Evolutionary conservation across 495 filamentous ascomycete species (phyloP), one percentile per base, ranked within the genome.

Genomic region (Staphylotrichum longicolle): DNA sequence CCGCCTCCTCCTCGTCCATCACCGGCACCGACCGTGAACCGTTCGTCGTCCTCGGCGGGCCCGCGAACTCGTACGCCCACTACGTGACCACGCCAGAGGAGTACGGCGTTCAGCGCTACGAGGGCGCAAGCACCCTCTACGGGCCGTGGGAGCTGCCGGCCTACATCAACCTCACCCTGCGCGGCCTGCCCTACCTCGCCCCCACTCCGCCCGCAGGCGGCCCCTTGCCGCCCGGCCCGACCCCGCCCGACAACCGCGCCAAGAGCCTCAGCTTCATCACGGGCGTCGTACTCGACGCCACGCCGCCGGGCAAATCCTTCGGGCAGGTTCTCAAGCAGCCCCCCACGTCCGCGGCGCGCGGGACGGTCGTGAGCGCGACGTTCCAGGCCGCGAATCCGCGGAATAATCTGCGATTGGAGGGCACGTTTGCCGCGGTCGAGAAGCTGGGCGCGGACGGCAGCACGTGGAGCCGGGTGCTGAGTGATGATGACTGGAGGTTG

Each of bases 41-140:
- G 1, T 70, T 72, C 11, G 82, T 83, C 7, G 87, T 97, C 12
- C 78, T 98, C 20, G 92, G 93, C 27, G 91, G 90, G 3, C 94
- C 94, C 1, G 90, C 93, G 1, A 98, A 98, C 72, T 90, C 86
- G 30, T 98, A 98, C 72, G 86, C 92, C 3, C 94, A 98, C 70
- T 98, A 98, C 72, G 85, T 91, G 60, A 74, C 90, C 8, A 98
- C 94, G 1, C 87, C 90, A 48, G 91, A 97, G 70, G 94, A 98
- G 71, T 98, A 95, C 72, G 77, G 73, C 27, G 80, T 91, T 53
- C 94, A 98, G 77, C 90, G 94, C 33, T 97, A 98, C 74, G 94
- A 98, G 75, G 94, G 94, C 56, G 94, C 91, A 8, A 90, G 86
- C 49, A 98, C 94, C n/a, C 85, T 97, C 20, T 96, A 90, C 72